Evolutionary conservation across 1,139 yeast genomes (phyloP), one percentile per base, ranked within the genome.

Genomic region (Scheffersomyces insectosa): DNA sequence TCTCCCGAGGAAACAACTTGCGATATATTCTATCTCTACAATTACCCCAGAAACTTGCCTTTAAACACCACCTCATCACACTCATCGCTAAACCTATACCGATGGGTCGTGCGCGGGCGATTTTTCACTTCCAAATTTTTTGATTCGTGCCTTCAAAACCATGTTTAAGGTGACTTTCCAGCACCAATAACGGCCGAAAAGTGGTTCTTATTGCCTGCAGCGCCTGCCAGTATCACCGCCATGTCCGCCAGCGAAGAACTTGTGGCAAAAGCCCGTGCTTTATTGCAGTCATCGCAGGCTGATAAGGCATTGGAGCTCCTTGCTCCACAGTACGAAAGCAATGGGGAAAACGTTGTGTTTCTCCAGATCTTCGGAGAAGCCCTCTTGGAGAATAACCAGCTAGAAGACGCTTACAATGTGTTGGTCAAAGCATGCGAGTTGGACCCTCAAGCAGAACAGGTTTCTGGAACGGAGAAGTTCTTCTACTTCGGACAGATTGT

Each of bases 401-500:
- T 91, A 41, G 95, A 88, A 51, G 74, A 76, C 44, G 97, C 97
- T 0, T 88, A 83, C 60, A 77, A 81, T 5, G 70, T 82, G 20
- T 71, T 91, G 39, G 65, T 65, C n/a, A 68, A 67, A 41, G 83
- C 91, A 1, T 83, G 93, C 46, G 79, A 80, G 50, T 50, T 85
- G 41, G 98, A 91, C 61, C 82, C 88, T 5, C 64, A 70, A 1
- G 96, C 88, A 1, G 52, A 63, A 1, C 25, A 20, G 25, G 25
- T 20, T 20, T 56, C 65, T 39, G 95, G 93, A 1, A 71, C 78
- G 33, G 96, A 88, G 59, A 91, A 91, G 66, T 91, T 87, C 60
- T 75, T 93, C 45, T 89, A 93, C 66, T 70, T 91, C 52, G 99
- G 97, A 1, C 99, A 93, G 66, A 81, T 93, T 42, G 72, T 85